phyloP scores from a whole-genome alignment of 768 basidiomycete genomes.

The Trametes sanguinea region DNA sequence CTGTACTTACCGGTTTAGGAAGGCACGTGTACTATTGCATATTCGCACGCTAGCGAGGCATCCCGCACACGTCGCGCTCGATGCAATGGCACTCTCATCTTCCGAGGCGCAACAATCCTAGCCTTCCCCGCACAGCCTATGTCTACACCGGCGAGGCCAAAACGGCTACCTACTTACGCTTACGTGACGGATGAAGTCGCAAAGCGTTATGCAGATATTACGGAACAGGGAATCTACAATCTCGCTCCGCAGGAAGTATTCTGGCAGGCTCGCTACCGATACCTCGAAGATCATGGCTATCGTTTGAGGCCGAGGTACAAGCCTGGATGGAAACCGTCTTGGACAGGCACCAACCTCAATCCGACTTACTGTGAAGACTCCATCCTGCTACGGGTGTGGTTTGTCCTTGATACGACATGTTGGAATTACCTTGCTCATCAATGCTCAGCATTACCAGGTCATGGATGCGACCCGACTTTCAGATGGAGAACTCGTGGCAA shows the following conservation, averaged over 20 bases:
- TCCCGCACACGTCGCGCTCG: not conserved
- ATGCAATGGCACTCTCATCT: not conserved
- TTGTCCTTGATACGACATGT: no score
- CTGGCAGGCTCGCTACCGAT: constrained; percentile 22
- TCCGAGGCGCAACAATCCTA: not conserved
- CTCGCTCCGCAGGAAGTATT: constrained; percentile 1
- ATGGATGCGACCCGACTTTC: constrained; percentile 23
- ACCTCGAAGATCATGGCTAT: constrained; percentile 22
- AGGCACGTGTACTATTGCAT: not conserved
- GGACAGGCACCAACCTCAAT: constrained; percentile 11
- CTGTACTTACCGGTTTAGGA: no score
- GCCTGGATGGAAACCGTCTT: constrained; percentile 20
- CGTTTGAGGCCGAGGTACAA: constrained; percentile 25
- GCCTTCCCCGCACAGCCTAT: not conserved
- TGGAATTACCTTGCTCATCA: not conserved
- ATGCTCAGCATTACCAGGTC: constrained; percentile 2
- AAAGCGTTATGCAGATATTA: not conserved
- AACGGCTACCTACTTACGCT: constrained; percentile 15
- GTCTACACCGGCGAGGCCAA: constrained; percentile 2
- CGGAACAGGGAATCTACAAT: constrained; percentile 10
- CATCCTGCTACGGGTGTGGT: constrained; percentile 7
- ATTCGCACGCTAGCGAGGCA: not conserved
- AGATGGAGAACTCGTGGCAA: constrained; percentile 19
- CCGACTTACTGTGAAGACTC: constrained; percentile 19
- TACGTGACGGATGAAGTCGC: not conserved